Evolutionary conservation across 1,284 basidiomycete genomes (phyloP).

Genomic region (Ustilago trichophora): DNA sequence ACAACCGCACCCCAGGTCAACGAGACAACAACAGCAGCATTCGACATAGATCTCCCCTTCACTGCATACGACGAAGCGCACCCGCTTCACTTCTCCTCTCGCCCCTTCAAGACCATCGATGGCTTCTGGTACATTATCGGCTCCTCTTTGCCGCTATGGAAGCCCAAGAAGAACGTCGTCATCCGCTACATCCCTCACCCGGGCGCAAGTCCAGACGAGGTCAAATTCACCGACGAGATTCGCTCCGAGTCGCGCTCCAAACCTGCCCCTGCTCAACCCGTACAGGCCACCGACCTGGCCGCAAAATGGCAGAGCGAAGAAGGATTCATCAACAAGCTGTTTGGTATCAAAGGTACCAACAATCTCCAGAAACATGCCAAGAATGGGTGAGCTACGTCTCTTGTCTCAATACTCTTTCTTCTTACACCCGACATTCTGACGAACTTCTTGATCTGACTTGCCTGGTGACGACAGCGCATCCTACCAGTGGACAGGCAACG

Average conservation of each 20-base stretch:
- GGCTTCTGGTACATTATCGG: constrained; percentile 46
- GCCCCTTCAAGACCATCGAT: constrained; percentile 17
- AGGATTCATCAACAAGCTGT: constrained; percentile 32
- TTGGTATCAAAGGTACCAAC: constrained; percentile 48
- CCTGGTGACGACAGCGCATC: constrained; percentile 15
- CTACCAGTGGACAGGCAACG: constrained; percentile 49
- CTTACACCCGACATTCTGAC: not conserved
- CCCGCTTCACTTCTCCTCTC: constrained; percentile 33
- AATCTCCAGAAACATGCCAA: constrained; percentile 35
- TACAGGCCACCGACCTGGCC: constrained; percentile 6
- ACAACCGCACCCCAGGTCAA: too few relatives aligned
- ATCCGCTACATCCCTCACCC: constrained; percentile 40
- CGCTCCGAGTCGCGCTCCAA: constrained; percentile 38
- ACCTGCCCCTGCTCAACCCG: not conserved
- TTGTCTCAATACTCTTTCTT: not conserved
- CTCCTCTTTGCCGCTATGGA: constrained; percentile 37
- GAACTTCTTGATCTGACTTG: not conserved
- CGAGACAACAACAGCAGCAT: constrained; percentile 12
- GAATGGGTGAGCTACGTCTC: constrained; percentile 33
- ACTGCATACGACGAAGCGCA: constrained; percentile 27
- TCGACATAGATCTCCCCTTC: constrained; percentile 44
- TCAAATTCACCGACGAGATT: constrained; percentile 46
- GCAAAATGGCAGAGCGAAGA: constrained; percentile 39
- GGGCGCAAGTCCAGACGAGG: constrained; percentile 3
- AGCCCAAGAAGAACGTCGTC: constrained; percentile 43